phyloP scores from a whole-genome alignment of 2,329 filamentous ascomycete species.

The Gaeumannomyces sp. region DNA sequence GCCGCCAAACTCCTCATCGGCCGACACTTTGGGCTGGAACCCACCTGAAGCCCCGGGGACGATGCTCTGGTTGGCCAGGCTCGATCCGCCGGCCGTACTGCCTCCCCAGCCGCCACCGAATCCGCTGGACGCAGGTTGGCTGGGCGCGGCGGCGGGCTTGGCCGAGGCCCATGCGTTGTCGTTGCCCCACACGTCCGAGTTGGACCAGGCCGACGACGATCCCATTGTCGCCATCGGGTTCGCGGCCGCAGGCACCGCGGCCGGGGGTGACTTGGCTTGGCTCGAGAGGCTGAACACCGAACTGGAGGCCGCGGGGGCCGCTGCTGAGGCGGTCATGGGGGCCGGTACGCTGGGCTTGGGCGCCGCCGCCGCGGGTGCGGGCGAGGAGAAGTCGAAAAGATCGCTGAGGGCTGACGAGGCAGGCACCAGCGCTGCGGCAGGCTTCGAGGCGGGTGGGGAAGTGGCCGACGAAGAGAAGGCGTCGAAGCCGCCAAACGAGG shows the following conservation, averaged over 20 bases:
- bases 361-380: slow-evolving; percentile 38
- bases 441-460: slow-evolving; percentile 25
- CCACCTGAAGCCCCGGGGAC: slow-evolving; percentile 58
- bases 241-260: slow-evolving; percentile 34
- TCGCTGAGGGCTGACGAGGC: slow-evolving; percentile 63
- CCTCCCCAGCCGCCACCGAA: slow-evolving; percentile 9
- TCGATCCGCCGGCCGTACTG: slow-evolving; percentile 26
- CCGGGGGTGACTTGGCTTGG: slow-evolving; percentile 32
- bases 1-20: slow-evolving; percentile 93
- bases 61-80: slow-evolving; percentile 54
- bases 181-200: slow-evolving; percentile 74
- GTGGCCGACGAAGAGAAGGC: slow-evolving; percentile 44
- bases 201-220: slow-evolving; percentile 27
- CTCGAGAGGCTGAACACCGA: slow-evolving; percentile 80
- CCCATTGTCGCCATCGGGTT: slow-evolving; percentile 31
- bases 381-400: slow-evolving; percentile 69
- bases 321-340: slow-evolving; percentile 25
- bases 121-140: slow-evolving; percentile 45
- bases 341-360: slow-evolving; percentile 32
- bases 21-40: slow-evolving; percentile 67
- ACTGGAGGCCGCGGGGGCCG: slow-evolving; percentile 36
- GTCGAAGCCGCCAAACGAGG: slow-evolving; percentile 60
- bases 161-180: slow-evolving; percentile 76
- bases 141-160: slow-evolving; percentile 19
- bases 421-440: slow-evolving; percentile 31